Evolutionary conservation across 331 rosid genomes (phyloP), one percentile per base, ranked within the genome.

Genomic region (Pyracantha coccinea): DNA sequence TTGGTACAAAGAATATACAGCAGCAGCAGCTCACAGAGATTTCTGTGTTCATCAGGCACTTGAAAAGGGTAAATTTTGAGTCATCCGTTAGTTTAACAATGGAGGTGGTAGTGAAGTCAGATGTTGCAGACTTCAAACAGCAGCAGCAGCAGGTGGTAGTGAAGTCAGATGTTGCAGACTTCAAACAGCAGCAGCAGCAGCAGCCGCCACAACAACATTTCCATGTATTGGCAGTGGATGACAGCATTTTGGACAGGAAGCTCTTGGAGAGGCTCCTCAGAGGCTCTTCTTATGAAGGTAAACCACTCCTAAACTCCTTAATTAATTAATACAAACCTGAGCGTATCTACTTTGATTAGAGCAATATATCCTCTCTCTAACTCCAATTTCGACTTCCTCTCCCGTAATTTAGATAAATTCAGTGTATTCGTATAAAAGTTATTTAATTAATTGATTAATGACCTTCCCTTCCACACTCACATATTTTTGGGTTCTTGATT

Each of bases 161-260:
- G 57, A 10, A 58, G n/a, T 38, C 74, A 31, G 81, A 81, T 16
- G 10, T 73, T 63, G 74, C 75, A 71, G 52, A 69, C 29, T 9
- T 69, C 14, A 29, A 65, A 28, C 62, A 57, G 32, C 52, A 57
- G 45, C 59, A 55, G 47, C 52, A 74, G 13, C 55, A 72, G 4
- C 60, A 76, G 20, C 54, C 28, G 4, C 68, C 78, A 24, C 41
- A 79, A 16, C 85, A 87, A n/a, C 89, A 89, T 90, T 95, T 95
- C 78, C 99, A 95, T 86, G 98, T 95, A 28, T 59, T 92, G 75
- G 99, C 99, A 2, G 99, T 95, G 13, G 99, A 95, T 66, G 99
- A 95, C 29, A 92, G 91, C 70, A 78, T 86, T 29, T 81, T 78
- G 7, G 99, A 95, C 71, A 88, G 90, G 82, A 95, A 88, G 81